phyloP scores from a whole-genome alignment of 2,329 filamentous ascomycete genomes.

The Trichothecium sympodiale region DNA sequence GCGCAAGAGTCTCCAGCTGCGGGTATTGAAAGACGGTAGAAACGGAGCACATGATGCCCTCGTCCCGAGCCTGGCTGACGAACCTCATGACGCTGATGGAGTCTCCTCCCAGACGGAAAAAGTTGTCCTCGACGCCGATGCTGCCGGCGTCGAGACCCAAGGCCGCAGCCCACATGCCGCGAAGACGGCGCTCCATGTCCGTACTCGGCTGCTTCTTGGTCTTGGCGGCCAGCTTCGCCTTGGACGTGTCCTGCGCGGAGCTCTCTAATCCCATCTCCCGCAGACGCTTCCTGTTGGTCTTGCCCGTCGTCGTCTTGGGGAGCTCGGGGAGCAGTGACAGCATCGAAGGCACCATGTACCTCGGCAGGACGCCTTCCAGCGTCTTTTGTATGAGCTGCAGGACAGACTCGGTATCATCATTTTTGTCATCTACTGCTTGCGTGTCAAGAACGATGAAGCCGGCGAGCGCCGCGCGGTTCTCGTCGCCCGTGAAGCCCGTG shows the following conservation, averaged over 20 bases:
- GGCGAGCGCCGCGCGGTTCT: neutral
- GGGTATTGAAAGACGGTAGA: slow-evolving; percentile 32
- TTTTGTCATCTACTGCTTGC: neutral
- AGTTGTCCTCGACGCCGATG: slow-evolving; percentile 26
- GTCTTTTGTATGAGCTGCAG: neutral
- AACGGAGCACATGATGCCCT: slow-evolving; percentile 29
- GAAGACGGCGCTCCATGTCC: neutral
- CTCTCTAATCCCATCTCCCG: neutral
- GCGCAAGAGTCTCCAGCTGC: slow-evolving; percentile 13
- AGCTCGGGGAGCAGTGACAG: slow-evolving; percentile 1
- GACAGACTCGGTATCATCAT: neutral
- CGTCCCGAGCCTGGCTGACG: slow-evolving; percentile 10
- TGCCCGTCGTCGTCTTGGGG: slow-evolving; percentile 1
- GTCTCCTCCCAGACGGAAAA: slow-evolving; percentile 34
- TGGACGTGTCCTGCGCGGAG: neutral
- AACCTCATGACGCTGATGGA: slow-evolving; percentile 33
- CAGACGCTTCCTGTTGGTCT: neutral
- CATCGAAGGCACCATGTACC: slow-evolving; percentile 5
- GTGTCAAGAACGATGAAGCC: neutral
- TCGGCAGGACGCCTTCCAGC: slow-evolving; percentile 1
- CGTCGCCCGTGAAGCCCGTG: neutral
- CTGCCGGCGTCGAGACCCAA: slow-evolving; percentile 4
- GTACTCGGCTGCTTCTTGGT: neutral
- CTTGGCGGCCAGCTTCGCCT: neutral
- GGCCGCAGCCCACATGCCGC: neutral